Evolutionary conservation across 2,329 filamentous ascomycete species (phyloP).

Genomic region (Ophiocordyceps australis): DNA sequence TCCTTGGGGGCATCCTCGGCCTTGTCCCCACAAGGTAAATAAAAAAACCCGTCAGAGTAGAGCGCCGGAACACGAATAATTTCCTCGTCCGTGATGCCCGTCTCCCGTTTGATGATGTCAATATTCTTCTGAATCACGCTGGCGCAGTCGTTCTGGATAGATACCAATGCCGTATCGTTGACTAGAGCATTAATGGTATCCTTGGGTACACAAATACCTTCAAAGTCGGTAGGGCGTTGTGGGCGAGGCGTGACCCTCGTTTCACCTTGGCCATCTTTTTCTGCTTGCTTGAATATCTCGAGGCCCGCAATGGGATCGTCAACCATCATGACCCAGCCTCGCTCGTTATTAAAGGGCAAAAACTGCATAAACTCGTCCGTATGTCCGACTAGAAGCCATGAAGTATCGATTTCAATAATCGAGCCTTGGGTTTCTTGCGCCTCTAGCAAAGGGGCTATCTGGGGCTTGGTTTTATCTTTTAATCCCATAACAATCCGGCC

Average conservation of each 20-base stretch:
- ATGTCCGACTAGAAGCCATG: constrained; percentile 9
- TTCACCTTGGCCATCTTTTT: constrained; percentile 8
- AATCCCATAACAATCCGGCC: constrained; percentile 7
- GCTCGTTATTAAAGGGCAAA: constrained; percentile 7
- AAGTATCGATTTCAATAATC: constrained; percentile 12
- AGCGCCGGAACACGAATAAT: constrained; percentile 8
- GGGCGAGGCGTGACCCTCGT: constrained; percentile 1
- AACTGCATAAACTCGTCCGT: constrained; percentile 12
- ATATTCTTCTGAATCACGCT: constrained; percentile 6
- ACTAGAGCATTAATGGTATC: constrained; percentile 2
- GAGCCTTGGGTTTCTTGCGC: constrained; percentile 16
- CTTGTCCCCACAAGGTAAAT: too few species aligned
- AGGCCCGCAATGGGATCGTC: constrained; percentile 8
- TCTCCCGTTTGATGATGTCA: constrained; percentile 6
- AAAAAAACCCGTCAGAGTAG: constrained; percentile 1
- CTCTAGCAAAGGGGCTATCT: constrained; percentile 10
- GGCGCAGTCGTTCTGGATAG: constrained; percentile 1
- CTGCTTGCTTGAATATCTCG: constrained; percentile 6
- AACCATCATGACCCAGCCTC: constrained; percentile 9
- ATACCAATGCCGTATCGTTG: neutral
- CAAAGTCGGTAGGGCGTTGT: neutral
- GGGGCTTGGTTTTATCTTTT: constrained; percentile 1
- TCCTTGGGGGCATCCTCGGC: too few species aligned
- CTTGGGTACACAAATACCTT: too few species aligned
- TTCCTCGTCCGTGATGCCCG: constrained; percentile 6